These are phyloP conservation scores for Eucalyptus viminalis DNA, from an alignment of 345 rosid genomes.

Conservation along the genomic window DNA sequence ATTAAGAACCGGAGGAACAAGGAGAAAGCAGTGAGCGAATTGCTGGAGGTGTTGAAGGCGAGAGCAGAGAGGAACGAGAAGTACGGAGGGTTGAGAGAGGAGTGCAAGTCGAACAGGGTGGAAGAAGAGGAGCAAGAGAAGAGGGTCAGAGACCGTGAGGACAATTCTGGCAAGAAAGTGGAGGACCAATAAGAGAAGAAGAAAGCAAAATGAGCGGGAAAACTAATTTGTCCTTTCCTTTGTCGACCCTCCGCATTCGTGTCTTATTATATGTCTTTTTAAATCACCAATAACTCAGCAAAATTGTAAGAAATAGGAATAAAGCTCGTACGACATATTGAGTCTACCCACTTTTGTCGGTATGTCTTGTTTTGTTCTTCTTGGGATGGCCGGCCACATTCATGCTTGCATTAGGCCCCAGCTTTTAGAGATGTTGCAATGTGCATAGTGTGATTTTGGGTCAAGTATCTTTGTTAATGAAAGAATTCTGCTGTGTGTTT, in stretches of 20 bases:
- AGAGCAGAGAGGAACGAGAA: neutral
- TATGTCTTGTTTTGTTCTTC: neutral
- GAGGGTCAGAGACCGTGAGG: neutral
- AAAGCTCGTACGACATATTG: neutral
- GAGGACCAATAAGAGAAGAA: neutral
- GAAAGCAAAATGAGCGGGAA: neutral
- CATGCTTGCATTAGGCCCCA: neutral
- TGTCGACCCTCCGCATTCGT: neutral
- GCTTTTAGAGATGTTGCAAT: neutral
- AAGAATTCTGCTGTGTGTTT: neutral
- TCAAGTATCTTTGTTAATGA: neutral
- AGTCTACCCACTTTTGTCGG: neutral
- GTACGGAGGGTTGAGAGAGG: neutral
- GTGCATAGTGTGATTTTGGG: neutral
- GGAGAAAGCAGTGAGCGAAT: neutral
- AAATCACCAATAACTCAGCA: neutral
- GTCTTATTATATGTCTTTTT: neutral
- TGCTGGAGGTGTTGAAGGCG: neutral
- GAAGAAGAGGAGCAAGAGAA: neutral
- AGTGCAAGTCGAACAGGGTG: neutral
- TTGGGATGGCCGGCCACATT: neutral
- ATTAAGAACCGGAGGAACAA: conserved; percentile 55
- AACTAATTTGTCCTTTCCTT: neutral
- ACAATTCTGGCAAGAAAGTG: neutral
- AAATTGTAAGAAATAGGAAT: neutral